phyloP scores from a whole-genome alignment of 2,329 filamentous ascomycete species.

The Aspergillus pseudonomiae region DNA sequence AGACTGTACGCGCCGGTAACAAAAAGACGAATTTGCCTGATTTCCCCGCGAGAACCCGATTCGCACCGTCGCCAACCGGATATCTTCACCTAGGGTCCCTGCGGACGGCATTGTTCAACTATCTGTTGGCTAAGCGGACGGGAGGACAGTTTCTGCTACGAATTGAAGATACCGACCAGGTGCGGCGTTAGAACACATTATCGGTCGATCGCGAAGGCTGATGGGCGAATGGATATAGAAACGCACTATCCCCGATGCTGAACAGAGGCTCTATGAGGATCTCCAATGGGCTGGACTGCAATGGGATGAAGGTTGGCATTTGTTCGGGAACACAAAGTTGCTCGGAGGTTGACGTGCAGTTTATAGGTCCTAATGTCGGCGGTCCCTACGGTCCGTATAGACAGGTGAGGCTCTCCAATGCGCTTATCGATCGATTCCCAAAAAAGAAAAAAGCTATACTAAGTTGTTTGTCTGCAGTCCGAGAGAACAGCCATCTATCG shows the following conservation, averaged over 20 bases:
- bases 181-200: conserved; percentile 41
- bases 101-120: conserved; percentile 93
- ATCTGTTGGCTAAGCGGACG: conserved; percentile 83
- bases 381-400: conserved; percentile 84
- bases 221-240: conserved; percentile 56
- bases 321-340: conserved; percentile 15
- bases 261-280: conserved; percentile 75
- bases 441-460: background rate
- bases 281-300: conserved; percentile 83
- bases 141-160: conserved; percentile 87
- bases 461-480: conserved; percentile 57
- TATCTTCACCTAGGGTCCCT: conserved; percentile 90
- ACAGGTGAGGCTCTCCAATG: conserved; percentile 62
- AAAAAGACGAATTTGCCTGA: conserved; percentile 47
- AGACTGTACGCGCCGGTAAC: conserved; percentile 27
- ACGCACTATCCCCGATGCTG: conserved; percentile 78
- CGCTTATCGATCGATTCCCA: background rate
- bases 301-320: conserved; percentile 80
- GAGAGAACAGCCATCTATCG: conserved; percentile 75
- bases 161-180: conserved; percentile 94
- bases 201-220: background rate
- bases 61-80: conserved; percentile 93
- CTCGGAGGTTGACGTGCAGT: conserved; percentile 1
- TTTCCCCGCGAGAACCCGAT: conserved; percentile 73
- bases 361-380: conserved; percentile 72